These are phyloP conservation scores for Pseudonectria buxi DNA, from an alignment of 2,329 filamentous ascomycete genomes.

Conservation along the genomic window DNA sequence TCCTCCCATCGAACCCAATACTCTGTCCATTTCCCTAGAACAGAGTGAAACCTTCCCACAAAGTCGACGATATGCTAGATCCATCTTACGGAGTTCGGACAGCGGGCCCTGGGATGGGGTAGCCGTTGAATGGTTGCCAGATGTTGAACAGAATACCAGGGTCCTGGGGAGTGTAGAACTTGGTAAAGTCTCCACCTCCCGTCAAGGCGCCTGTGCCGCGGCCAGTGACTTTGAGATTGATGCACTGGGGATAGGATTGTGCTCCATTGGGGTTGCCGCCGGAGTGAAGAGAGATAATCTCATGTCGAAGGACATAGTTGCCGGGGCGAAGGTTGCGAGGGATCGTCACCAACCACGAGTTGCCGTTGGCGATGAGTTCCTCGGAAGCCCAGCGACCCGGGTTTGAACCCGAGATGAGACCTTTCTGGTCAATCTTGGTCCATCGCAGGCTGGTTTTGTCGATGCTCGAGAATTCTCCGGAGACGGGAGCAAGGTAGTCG, in stretches of 20 bases:
- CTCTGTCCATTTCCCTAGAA: too few species aligned
- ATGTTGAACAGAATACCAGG: conserved; percentile 31
- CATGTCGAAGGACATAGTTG: conserved; percentile 49
- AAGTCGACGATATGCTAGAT: too few species aligned
- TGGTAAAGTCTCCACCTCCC: conserved; percentile 25
- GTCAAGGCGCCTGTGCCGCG: conserved; percentile 22
- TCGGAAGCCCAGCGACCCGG: conserved; percentile 50
- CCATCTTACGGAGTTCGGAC: conserved; percentile 9
- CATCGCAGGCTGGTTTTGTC: conserved; percentile 46
- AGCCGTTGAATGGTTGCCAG: conserved; percentile 22
- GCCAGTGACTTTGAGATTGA: conserved; percentile 41
- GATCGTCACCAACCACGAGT: conserved; percentile 41
- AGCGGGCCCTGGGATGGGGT: conserved; percentile 27
- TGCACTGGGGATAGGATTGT: conserved; percentile 47
- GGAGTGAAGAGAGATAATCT: conserved; percentile 49
- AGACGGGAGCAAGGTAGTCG: conserved; percentile 50
- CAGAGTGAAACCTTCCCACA: too few species aligned
- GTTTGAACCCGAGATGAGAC: conserved; percentile 39
- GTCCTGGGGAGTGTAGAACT: conserved; percentile 29
- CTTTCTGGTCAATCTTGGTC: conserved; percentile 53
- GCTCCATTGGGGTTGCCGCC: conserved; percentile 34
- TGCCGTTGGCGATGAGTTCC: conserved; percentile 39
- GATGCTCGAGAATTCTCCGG: conserved; percentile 44
- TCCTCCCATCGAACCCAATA: too few species aligned
- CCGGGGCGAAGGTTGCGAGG: conserved; percentile 41